Percentiles rank a stretch among this genome's conserved stretches.
Evolutionary conservation across 2,329 filamentous ascomycete species (phyloP).

Genomic region (Waltergamsia citrina): DNA sequence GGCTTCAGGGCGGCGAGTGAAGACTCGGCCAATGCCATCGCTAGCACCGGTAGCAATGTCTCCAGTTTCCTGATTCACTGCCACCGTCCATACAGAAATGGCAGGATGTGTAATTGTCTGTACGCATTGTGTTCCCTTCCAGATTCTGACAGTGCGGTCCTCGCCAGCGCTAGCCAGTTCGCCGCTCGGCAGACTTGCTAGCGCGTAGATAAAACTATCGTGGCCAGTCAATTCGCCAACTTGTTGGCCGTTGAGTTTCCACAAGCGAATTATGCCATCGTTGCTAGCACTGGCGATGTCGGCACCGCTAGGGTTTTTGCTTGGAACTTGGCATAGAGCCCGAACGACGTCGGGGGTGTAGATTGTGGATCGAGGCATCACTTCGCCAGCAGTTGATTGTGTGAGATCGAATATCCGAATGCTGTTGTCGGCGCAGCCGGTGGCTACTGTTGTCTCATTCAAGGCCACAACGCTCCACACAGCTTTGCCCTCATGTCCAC

Average conservation of each 20-base stretch:
- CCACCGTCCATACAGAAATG: constrained; percentile 91
- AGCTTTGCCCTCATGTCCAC: constrained; percentile 63
- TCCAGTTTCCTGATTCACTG: constrained; percentile 70
- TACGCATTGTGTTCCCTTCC: constrained; percentile 73
- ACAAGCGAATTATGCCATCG: constrained; percentile 79
- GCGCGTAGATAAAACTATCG: constrained; percentile 88
- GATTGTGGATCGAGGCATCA: constrained; percentile 43
- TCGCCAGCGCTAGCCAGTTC: constrained; percentile 88
- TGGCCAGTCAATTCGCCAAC: constrained; percentile 77
- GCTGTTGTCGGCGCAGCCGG: constrained; percentile 83
- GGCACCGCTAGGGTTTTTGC: constrained; percentile 68
- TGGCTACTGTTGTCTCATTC: constrained; percentile 71
- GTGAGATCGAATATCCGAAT: constrained; percentile 77
- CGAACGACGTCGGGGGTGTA: constrained; percentile 75
- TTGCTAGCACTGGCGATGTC: constrained; percentile 95
- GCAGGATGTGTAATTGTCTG: constrained; percentile 97
- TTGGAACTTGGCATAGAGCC: constrained; percentile 74
- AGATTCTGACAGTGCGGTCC: constrained; percentile 86
- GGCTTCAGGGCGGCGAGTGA: constrained; percentile 62
- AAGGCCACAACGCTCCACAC: constrained; percentile 91
- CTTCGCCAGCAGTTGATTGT: constrained; percentile 43
- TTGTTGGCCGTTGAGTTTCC: constrained; percentile 70
- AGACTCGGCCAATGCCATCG: constrained; percentile 77
- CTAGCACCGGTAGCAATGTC: constrained; percentile 94
- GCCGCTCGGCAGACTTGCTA: constrained; percentile 68